These are phyloP conservation scores for Erysimum pusillum DNA, from an alignment of 441 rosid species.

Conservation along the genomic window DNA sequence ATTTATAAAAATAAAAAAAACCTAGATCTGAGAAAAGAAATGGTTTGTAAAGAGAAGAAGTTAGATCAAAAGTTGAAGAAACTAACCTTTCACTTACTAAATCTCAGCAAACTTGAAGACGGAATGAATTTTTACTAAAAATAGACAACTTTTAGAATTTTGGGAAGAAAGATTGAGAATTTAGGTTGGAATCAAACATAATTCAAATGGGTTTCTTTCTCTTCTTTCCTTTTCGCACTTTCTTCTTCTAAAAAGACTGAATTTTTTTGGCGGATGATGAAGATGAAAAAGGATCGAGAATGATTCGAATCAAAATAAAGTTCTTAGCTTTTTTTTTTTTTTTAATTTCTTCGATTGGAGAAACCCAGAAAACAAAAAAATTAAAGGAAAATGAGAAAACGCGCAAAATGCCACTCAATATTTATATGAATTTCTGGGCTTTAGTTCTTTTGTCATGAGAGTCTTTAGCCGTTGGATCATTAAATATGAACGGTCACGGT, in stretches of 20 bases:
- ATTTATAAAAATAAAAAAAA: not conserved
- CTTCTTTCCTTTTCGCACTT: constrained; percentile 14
- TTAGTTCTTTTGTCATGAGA: constrained; percentile 10
- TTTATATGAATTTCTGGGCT: constrained; percentile 41
- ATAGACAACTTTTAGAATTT: constrained; percentile 35
- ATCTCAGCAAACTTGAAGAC: constrained; percentile 41
- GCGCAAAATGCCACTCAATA: constrained; percentile 40
- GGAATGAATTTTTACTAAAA: constrained; percentile 46
- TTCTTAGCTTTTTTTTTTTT: constrained; percentile 23
- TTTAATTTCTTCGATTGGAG: constrained; percentile 25
- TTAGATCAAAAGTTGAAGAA: constrained; percentile 38
- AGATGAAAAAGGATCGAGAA: constrained; percentile 44
- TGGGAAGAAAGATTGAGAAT: constrained; percentile 40
- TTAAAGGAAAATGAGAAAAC: constrained; percentile 37
- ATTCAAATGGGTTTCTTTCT: constrained; percentile 21
- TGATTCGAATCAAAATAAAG: constrained; percentile 49
- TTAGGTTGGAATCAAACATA: constrained; percentile 40
- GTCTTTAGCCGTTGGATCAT: constrained; percentile 46
- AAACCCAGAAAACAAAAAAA: constrained; percentile 41
- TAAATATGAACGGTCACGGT: constrained; percentile 38
- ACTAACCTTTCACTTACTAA: constrained; percentile 47
- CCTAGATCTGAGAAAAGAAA: constrained; percentile 42
- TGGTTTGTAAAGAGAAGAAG: constrained; percentile 17
- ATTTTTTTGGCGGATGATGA: constrained; percentile 41
- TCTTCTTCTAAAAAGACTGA: constrained; percentile 43